phyloP scores from a whole-genome alignment of 108 stramenopile genomes.

The Chaetoceros muelleri region DNA sequence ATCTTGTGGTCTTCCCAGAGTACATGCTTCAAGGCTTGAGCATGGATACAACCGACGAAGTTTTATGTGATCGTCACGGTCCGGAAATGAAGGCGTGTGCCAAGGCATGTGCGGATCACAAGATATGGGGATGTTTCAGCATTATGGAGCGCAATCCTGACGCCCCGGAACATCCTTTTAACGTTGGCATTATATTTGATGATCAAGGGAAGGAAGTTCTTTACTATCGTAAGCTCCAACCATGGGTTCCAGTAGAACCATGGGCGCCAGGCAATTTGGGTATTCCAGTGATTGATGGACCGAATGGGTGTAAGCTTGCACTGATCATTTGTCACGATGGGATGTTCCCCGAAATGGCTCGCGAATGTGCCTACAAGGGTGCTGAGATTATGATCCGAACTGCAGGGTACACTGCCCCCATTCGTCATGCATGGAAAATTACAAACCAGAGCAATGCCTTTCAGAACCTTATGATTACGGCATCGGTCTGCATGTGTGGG shows the following conservation, averaged over 20 bases:
- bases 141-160: constrained; percentile 5
- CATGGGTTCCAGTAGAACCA: constrained; percentile 10
- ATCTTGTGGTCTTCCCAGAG: constrained; percentile 1
- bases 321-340: constrained; percentile 12
- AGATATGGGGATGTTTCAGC: constrained; percentile 8
- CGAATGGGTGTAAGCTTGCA: constrained; percentile 10
- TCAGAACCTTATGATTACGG: constrained; percentile 11
- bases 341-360: constrained; percentile 15
- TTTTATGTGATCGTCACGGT: constrained; percentile 2
- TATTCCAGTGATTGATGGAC: constrained; percentile 8
- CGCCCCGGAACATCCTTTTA: neutral
- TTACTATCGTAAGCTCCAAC: constrained; percentile 10
- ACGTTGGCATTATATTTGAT: constrained; percentile 2
- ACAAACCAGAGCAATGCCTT: constrained; percentile 11
- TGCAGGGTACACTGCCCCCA: constrained; percentile 12
- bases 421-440: constrained; percentile 1
- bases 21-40: constrained; percentile 5
- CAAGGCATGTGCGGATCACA: constrained; percentile 1
- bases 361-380: constrained; percentile 14
- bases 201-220: no score
- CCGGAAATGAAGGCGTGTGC: constrained; percentile 1
- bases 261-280: constrained; percentile 10
- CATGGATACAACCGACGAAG: constrained; percentile 3
- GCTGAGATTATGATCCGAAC: constrained; percentile 14
- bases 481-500: constrained; percentile 9